A percentile compares a stretch with the other conserved stretches of the same genome.
Conservation (phyloP, 768 basidiomycete genomes). For the Trametes cinnabarina region DNA sequence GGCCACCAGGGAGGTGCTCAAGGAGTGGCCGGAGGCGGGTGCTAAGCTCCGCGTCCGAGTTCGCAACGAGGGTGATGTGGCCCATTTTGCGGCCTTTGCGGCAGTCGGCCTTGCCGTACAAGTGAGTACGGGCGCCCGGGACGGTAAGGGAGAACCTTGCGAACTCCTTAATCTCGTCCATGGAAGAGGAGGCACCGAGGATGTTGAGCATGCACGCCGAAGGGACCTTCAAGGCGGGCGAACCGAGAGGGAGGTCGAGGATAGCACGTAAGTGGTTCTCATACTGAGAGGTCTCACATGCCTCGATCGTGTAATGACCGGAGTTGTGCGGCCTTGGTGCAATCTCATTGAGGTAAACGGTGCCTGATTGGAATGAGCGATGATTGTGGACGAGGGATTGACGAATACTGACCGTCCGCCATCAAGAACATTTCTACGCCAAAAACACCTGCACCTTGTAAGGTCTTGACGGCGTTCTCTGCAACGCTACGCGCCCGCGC, state of each 20-base stretch:
- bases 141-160: slow-evolving; percentile 59
- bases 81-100: slow-evolving; percentile 97
- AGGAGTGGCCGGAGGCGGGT: slow-evolving; percentile 73
- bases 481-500: slow-evolving; percentile 68
- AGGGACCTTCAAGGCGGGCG: slow-evolving; percentile 82
- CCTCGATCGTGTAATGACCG: slow-evolving; percentile 98
- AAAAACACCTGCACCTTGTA: slow-evolving; percentile 90
- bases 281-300: slow-evolving; percentile 94
- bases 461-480: slow-evolving; percentile 72
- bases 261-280: slow-evolving; percentile 97
- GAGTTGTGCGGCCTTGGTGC: slow-evolving; percentile 98
- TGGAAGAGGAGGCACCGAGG: slow-evolving; percentile 74
- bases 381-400: neutral
- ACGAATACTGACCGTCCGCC: slow-evolving; percentile 61
- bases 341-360: slow-evolving; percentile 90
- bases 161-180: slow-evolving; percentile 56
- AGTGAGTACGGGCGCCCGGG: slow-evolving; percentile 78
- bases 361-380: slow-evolving; percentile 42
- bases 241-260: slow-evolving; percentile 84
- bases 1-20: slow-evolving; percentile 50
- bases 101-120: slow-evolving; percentile 93
- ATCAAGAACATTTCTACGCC: slow-evolving; percentile 98
- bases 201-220: slow-evolving; percentile 93
- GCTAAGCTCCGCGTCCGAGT: slow-evolving; percentile 73
- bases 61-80: slow-evolving; percentile 86